phyloP scores from a whole-genome alignment of 2,329 filamentous ascomycete species.

The Colletotrichum lupini region DNA sequence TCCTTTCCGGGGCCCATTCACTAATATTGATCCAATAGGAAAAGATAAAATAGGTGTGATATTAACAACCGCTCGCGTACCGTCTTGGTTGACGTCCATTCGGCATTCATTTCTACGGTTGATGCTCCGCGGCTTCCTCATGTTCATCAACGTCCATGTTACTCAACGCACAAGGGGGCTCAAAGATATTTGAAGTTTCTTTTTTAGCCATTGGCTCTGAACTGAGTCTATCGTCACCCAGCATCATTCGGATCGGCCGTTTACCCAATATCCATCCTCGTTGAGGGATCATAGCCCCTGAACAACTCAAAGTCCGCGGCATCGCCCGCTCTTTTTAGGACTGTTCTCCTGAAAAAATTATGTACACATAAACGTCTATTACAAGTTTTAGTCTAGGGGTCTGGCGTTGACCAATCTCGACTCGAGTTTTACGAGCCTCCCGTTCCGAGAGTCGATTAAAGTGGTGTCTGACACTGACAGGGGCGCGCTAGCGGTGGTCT shows the following conservation, averaged over 20 bases:
- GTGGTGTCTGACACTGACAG: constrained; percentile 17
- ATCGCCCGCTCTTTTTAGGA: constrained; percentile 3
- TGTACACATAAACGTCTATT: constrained; percentile 31
- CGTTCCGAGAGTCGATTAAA: neutral
- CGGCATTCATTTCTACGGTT: too few species aligned
- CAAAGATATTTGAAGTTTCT: neutral
- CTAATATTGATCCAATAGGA: too few species aligned
- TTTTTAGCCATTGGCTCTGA: neutral
- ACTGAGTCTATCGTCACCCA: constrained; percentile 2
- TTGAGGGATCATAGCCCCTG: neutral
- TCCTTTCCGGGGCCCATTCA: neutral
- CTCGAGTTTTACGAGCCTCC: constrained; percentile 7
- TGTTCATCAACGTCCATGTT: neutral
- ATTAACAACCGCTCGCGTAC: too few species aligned
- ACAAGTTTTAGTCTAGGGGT: constrained; percentile 28
- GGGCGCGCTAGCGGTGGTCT: constrained; percentile 14
- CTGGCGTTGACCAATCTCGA: constrained; percentile 18
- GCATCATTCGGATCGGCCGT: constrained; percentile 1
- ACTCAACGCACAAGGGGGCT: neutral
- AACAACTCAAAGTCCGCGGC: neutral
- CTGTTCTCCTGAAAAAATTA: constrained; percentile 16
- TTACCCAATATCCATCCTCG: neutral
- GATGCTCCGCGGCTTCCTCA: neutral
- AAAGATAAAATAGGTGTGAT: too few species aligned
- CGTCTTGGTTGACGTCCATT: too few species aligned